These are phyloP conservation scores for Ganoderma sp. DNA, from an alignment of 1,284 basidiomycete genomes.

Conservation along the genomic window DNA sequence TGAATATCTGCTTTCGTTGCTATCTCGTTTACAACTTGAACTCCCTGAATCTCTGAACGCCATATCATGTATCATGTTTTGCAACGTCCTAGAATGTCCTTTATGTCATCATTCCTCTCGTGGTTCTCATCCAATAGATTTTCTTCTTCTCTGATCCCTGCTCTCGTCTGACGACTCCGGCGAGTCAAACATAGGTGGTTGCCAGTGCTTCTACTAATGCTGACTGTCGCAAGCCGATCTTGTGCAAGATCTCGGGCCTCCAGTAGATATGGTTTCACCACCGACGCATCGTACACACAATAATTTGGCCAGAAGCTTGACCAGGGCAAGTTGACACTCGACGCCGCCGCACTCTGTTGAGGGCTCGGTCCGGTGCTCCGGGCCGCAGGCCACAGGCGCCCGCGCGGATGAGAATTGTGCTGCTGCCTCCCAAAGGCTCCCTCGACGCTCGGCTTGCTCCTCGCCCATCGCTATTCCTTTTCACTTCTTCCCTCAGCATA, in stretches of 20 bases:
- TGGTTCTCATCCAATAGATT: neutral
- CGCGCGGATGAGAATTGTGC: neutral
- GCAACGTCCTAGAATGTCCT: neutral
- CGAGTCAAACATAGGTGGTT: too few relatives aligned
- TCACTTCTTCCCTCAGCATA: neutral
- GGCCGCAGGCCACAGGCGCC: too few relatives aligned
- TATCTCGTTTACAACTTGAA: neutral
- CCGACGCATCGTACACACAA: too few relatives aligned
- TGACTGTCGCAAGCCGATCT: too few relatives aligned
- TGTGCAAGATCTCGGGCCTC: too few relatives aligned
- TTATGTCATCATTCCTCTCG: neutral
- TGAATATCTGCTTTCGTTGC: neutral
- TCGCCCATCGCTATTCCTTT: neutral
- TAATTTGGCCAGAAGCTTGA: too few relatives aligned
- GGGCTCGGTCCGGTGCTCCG: too few relatives aligned
- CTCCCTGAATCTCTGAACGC: neutral
- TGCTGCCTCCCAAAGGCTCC: neutral
- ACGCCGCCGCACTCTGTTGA: too few relatives aligned
- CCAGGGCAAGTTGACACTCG: too few relatives aligned
- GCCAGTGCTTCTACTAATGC: too few relatives aligned
- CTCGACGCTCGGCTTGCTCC: neutral
- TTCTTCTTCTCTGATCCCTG: neutral
- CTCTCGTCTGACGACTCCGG: neutral
- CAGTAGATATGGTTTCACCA: too few relatives aligned
- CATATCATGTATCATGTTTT: neutral